Conservation (phyloP, 345 rosid genomes). For the Arabis hirsuta region DNA sequence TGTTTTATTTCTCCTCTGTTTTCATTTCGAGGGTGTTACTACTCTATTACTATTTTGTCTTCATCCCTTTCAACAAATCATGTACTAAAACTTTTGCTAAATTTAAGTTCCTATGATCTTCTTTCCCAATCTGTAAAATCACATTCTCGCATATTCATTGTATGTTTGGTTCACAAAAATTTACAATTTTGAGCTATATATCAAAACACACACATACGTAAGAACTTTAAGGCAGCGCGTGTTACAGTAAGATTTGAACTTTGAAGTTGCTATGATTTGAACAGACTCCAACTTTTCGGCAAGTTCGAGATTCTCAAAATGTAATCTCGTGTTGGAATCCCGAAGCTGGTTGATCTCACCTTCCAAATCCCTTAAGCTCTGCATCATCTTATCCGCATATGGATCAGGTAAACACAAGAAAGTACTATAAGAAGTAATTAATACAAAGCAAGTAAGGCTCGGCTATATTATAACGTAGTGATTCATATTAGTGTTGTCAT, state of each 20-base stretch:
- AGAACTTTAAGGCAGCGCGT: not conserved
- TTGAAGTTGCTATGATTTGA: slow-evolving; percentile 60
- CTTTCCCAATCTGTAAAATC: not conserved
- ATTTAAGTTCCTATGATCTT: too few relatives aligned
- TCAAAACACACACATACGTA: not conserved
- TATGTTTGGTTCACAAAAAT: slow-evolving; percentile 28
- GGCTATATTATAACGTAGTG: too few relatives aligned
- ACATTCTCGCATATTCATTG: slow-evolving; percentile 12
- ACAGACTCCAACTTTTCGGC: slow-evolving; percentile 60
- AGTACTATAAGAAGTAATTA: too few relatives aligned
- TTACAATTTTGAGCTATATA: slow-evolving; percentile 32
- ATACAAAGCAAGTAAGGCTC: too few relatives aligned
- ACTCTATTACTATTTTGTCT: too few relatives aligned
- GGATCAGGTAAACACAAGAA: slow-evolving; percentile 42
- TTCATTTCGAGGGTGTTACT: too few relatives aligned
- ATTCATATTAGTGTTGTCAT: too few relatives aligned
- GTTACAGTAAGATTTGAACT: slow-evolving; percentile 43
- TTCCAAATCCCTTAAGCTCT: slow-evolving; percentile 67
- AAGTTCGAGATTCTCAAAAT: slow-evolving; percentile 64
- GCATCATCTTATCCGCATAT: slow-evolving; percentile 47
- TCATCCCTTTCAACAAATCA: not conserved
- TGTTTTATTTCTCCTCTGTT: too few relatives aligned
- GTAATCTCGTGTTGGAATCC: slow-evolving; percentile 59
- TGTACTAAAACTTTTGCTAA: too few relatives aligned
- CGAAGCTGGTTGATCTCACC: slow-evolving; percentile 67